Base-by-base conservation (phyloP, 768 basidiomycete genomes). In the Candolleomyces eurysporus region DNA sequence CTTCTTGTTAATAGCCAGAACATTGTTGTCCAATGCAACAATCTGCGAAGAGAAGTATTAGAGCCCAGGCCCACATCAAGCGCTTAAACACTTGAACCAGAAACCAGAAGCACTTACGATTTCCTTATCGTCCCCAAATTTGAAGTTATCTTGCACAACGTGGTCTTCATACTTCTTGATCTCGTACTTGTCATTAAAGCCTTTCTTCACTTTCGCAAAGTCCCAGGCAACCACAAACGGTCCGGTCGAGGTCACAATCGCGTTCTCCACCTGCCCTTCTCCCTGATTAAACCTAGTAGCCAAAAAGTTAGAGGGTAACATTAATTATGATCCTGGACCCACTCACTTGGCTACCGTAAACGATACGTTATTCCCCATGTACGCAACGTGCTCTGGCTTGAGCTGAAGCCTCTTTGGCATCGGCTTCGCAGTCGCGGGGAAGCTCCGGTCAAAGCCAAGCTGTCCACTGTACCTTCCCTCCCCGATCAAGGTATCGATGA, bases 91-190 rank as follows among this genome's bases (percentile, higher is more conserved):
- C 11, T 22, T 39, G 26, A 57, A 22, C 9, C 21, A 48, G 39
- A 56, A 57, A 22, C 9, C 21, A 48, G 39, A 56, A 58, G 42
- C 36, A 79, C 91, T 69, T 67, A 94, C 94, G 71, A 99, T 98
- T 71, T 98, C 90, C 69, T 94, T 92, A 75, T 98, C 96, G 68
- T 96, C 93, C 14, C 95, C 96, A 70, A 96, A 98, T 76, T 90
- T 92, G 86, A 99, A 99, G 76, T 90, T 93, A 74, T 99, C 97
- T 65, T 97, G 96, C 0, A 98, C 95, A 61, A 98, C 95, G 50
- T 84, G 82, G 67, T 96, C 94, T 68, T 94, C 91, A 71, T 97
- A 98, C 72, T 90, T 90, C 83, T 96, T 95, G 79, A 98, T 96
- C 68, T 96, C 94, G 69, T 98, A 98, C 72, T 90, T 91, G 75